Conservation (phyloP, 495 filamentous ascomycete species). For the Xylaria scruposa region DNA sequence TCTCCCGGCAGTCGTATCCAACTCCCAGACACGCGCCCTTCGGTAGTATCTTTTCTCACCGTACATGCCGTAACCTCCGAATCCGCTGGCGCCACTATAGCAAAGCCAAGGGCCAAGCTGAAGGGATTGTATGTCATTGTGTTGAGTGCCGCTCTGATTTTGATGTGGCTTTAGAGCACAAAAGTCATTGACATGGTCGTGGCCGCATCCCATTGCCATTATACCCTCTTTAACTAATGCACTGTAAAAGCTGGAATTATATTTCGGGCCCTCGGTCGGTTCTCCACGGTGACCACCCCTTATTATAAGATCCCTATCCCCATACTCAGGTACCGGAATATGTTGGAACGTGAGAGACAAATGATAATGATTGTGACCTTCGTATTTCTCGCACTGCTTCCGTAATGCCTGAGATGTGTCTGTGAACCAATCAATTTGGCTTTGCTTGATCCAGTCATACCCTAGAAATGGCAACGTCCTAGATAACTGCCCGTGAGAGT, state of each 20-base stretch:
- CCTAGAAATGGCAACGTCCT: constrained; percentile 27
- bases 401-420: constrained; percentile 41
- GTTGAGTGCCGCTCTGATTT: neutral
- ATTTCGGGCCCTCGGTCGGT: constrained; percentile 44
- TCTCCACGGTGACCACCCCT: constrained; percentile 42
- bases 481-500: constrained; percentile 46
- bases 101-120: constrained; percentile 45
- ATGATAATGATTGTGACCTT: constrained; percentile 34
- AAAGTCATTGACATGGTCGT: constrained; percentile 52
- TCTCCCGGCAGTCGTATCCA: constrained; percentile 43
- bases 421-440: constrained; percentile 49
- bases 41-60: constrained; percentile 45
- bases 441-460: constrained; percentile 48
- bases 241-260: constrained; percentile 48
- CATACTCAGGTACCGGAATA: constrained; percentile 46
- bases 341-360: constrained; percentile 42
- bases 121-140: neutral
- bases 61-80: constrained; percentile 49
- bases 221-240: constrained; percentile 46
- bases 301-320: constrained; percentile 39
- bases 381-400: constrained; percentile 37
- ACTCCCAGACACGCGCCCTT: constrained; percentile 45
- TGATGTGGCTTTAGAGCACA: constrained; percentile 39
- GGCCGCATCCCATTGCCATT: constrained; percentile 44
- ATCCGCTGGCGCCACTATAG: constrained; percentile 46